Evolutionary conservation across 2,329 filamentous ascomycete genomes (phyloP), one percentile per base, ranked within the genome.

Genomic region (Trichoderma brevicompactum): DNA sequence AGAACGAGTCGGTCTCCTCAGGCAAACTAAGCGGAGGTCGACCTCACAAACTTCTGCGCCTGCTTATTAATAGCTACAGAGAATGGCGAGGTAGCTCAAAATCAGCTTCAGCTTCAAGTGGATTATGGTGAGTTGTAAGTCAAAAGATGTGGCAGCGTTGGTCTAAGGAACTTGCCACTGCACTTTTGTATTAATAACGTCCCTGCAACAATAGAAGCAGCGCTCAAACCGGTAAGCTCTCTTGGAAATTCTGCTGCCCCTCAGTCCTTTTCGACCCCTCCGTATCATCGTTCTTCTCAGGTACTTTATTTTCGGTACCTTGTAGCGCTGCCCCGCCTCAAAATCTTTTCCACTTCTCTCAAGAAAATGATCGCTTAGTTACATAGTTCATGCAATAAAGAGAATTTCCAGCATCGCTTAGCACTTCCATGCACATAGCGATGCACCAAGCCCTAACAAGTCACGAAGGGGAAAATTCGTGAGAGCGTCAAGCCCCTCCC

Each of bases 401-500:
- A 53, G 10, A 15, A 7, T 71, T 71, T 54, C 53, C 61, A 68
- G 68, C 72, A 70, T 72, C 72, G 73, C 55, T 66, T 74, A 74
- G n/a, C 61, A 65, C 59, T 54, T 64, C 66, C 72, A 75, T 68
- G 66, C 67, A 66, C 70, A 69, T 73, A 72, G 70, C 69, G 65
- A 69, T 73, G 76, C 75, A 73, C 75, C 75, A 78, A 78, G 74
- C 76, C 76, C 78, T 77, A 76, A 77, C 67, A 71, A 52, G 70
- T 73, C 74, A 75, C 76, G 70, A 75, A 76, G 60, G 43, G 59
- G 54, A 66, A 76, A 76, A 75, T 75, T 71, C 70, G 69, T 67
- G 72, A 70, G 68, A 68, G 66, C 69, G 61, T 68, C 65, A 56
- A 69, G 71, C 66, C 72, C 70, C 69, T 71, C 71, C 73, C 74